Base-by-base conservation (phyloP, 2,329 filamentous ascomycete species). In the Microcyclospora tardicrescens region DNA sequence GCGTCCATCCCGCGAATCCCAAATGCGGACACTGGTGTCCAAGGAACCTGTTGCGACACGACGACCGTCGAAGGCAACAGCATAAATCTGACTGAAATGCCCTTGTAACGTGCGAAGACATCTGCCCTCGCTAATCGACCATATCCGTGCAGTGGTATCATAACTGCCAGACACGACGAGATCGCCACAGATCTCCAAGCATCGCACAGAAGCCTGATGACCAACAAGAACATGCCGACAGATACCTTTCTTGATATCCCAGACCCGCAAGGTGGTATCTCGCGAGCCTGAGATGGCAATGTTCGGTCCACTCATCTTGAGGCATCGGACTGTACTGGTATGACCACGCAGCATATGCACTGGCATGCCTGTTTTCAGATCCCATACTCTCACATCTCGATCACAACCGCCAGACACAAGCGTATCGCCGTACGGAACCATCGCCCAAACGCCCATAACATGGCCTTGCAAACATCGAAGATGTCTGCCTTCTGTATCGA, bases 391-490 rank as follows among this genome's bases (percentile, higher is more conserved):
- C 19, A 98, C 91, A 57, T 98, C 91, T 43, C 91, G 77, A 64
- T 98, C 91, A 59, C 91, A 98, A 5, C 91, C 91, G 52, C 91
- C 91, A 53, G 86, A 95, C 43, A 98, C 91, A 44, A 98, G 71
- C 38, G 84, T 81, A 59, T 98, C 89, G 43, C 84, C 89, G 84
- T 87, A 95, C 6, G 91, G 91, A 16, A 98, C 86, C 89, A 98
- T 96, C 35, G 91, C 91, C 91, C 91, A 98, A 14, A 98, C 91
- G 31, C 91, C 91, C 91, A 98, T 98, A 33, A 96, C 84, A 64
- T 98, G 91, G 10, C 91, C 91, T 56, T 91, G 81, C 19, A 98
- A 66, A 2, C 85, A 94, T 58, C 86, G 84, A 52, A 93, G 79
- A 47, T 85, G 78, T 50, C 86, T 79, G 28, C 91, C 91, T 49